phyloP scores from a whole-genome alignment of 129 eudicot species.

The Helichrysum umbraculigerum region DNA sequence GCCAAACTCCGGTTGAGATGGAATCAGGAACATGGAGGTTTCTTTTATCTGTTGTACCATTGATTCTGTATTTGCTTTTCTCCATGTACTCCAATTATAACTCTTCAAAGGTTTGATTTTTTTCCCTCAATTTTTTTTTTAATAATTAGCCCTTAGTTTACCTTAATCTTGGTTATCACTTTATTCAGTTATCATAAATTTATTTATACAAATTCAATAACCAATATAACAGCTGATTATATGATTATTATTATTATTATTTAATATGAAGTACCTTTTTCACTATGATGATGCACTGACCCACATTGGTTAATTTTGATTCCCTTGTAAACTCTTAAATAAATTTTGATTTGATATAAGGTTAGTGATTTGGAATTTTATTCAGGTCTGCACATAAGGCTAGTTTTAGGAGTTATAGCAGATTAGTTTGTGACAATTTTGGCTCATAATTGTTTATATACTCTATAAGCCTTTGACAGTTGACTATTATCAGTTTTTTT shows the following conservation, averaged over 20 bases:
- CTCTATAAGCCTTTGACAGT: background rate
- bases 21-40: slow-evolving; percentile 35
- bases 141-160: background rate
- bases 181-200: background rate
- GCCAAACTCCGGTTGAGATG: slow-evolving; percentile 22
- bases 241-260: too few species aligned
- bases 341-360: background rate
- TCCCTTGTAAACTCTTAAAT: background rate
- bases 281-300: too few species aligned
- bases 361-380: background rate
- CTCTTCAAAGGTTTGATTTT: slow-evolving; percentile 25
- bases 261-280: too few species aligned
- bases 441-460: background rate
- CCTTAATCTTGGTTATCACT: background rate
- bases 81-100: slow-evolving; percentile 4
- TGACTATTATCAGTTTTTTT: background rate
- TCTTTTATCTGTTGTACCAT: slow-evolving; percentile 29
- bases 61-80: slow-evolving; percentile 20
- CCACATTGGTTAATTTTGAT: background rate
- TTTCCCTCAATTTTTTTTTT: background rate
- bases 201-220: background rate
- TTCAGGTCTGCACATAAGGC: background rate
- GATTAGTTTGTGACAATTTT: background rate
- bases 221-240: background rate
- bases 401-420: background rate